These are phyloP conservation scores for Termitomyces sp. DNA, from an alignment of 768 basidiomycete genomes.

Conservation along the genomic window DNA sequence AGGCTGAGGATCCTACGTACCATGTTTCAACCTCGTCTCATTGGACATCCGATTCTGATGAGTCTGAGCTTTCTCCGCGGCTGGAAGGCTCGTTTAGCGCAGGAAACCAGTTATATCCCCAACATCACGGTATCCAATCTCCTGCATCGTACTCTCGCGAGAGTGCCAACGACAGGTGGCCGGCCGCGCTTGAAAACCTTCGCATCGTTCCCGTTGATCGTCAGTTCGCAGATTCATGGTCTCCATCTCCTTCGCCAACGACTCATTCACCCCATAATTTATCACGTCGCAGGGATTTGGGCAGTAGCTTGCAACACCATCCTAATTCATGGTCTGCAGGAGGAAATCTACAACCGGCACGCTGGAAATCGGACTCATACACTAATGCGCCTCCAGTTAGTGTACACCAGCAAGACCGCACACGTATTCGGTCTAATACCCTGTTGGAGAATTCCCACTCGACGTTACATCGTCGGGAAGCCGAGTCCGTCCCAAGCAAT, in stretches of 20 bases:
- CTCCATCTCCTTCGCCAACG: conserved; percentile 19
- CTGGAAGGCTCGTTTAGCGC: conserved; percentile 27
- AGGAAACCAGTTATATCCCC: conserved; percentile 24
- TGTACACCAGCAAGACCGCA: conserved; percentile 26
- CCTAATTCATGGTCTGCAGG: conserved; percentile 31
- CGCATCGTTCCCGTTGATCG: conserved; percentile 18
- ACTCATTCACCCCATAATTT: conserved; percentile 18
- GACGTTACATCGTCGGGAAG: conserved; percentile 24
- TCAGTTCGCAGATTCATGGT: conserved; percentile 18
- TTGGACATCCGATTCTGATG: conserved; percentile 25
- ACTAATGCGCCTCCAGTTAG: conserved; percentile 16
- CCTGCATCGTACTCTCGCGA: conserved; percentile 22
- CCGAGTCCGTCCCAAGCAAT: conserved; percentile 15
- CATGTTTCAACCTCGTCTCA: conserved; percentile 32
- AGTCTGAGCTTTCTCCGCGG: conserved; percentile 24
- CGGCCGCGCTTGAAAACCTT: conserved; percentile 21
- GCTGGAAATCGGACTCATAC: conserved; percentile 34
- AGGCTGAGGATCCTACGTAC: conserved; percentile 42
- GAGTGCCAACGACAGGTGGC: conserved; percentile 23
- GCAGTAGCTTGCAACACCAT: conserved; percentile 15
- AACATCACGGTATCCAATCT: conserved; percentile 18
- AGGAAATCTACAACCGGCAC: conserved; percentile 27
- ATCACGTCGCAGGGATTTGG: conserved; percentile 26
- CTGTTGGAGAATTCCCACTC: conserved; percentile 26
- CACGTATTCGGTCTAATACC: conserved; percentile 30